Evolutionary conservation across 805 yeast genomes (phyloP).

Genomic region (Wickerhamiella azymoides): DNA sequence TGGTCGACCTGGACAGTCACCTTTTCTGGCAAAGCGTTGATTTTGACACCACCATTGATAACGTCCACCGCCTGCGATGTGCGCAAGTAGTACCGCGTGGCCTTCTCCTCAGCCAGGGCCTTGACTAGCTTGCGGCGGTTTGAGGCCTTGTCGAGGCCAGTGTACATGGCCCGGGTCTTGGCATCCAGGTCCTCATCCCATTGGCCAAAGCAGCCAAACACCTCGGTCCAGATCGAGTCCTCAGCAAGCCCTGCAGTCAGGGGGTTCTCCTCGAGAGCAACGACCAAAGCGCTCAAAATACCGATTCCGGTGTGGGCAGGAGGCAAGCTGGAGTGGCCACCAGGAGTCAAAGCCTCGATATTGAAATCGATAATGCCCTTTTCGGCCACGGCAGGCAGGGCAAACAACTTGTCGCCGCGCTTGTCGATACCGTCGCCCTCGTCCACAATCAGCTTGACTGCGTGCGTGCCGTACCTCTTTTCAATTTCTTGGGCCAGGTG

Average conservation of each 20-base stretch:
- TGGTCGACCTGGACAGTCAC: slow-evolving; percentile 41
- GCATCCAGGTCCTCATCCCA: neutral
- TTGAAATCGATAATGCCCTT: slow-evolving; percentile 43
- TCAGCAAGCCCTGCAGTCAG: slow-evolving; percentile 36
- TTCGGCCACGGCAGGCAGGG: slow-evolving; percentile 46
- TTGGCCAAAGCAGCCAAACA: slow-evolving; percentile 46
- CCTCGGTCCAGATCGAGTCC: slow-evolving; percentile 44
- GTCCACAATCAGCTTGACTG: slow-evolving; percentile 52
- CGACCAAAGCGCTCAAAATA: slow-evolving; percentile 47
- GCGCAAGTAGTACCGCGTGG: slow-evolving; percentile 29
- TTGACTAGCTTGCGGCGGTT: slow-evolving; percentile 6
- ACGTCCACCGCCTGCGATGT: slow-evolving; percentile 54
- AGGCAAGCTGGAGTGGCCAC: slow-evolving; percentile 76
- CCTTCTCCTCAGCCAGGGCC: slow-evolving; percentile 11
- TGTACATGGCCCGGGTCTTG: neutral
- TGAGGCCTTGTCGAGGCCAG: neutral
- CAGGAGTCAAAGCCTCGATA: slow-evolving; percentile 46
- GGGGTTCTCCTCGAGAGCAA: slow-evolving; percentile 43
- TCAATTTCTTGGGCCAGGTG: slow-evolving; percentile 34
- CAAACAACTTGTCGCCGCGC: slow-evolving; percentile 38
- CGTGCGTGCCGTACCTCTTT: slow-evolving; percentile 45
- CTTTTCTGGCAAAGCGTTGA: slow-evolving; percentile 59
- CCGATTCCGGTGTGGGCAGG: slow-evolving; percentile 78
- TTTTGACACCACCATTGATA: slow-evolving; percentile 52
- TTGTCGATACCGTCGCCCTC: slow-evolving; percentile 42